Base-by-base conservation (phyloP, 495 filamentous ascomycete species). In the Trichoderma gamsii region DNA sequence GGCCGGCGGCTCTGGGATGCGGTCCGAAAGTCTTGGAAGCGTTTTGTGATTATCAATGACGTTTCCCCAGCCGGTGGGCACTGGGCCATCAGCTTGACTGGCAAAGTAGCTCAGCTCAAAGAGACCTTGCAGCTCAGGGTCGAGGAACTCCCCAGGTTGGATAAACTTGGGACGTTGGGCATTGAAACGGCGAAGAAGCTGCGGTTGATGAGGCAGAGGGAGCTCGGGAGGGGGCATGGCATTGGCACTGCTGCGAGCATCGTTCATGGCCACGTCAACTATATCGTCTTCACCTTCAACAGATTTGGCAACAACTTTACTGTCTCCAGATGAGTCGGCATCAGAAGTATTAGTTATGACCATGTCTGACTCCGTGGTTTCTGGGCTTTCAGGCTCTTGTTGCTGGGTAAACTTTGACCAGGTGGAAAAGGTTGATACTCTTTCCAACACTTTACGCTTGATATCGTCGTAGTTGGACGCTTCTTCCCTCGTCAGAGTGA, bases 271-370 rank as follows among this genome's bases (percentile, higher is more conserved):
- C 27, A 99, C 88, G 74, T 97, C 90, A 4, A 98, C 92, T 70
- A 97, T 87, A 64, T 90, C 92, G 70, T 97, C 93, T 75, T 97
- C 94, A 6, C 91, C 92, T 70, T 93, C 89, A 13, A 97, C 87
- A 9, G 92, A 97, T 65, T 79, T 81, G 25, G 90, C 88, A 70
- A 90, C 83, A 63, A 96, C 81, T 71, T 87, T 88, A 8, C 86
- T 84, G 69, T 90, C 90, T 18, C 83, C 86, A 3, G 87, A 82
- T 16, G 86, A 90, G 68, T 90, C 85, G 1, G 83, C 86, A 75
- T 95, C 92, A 25, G 92, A 92, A 43, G 87, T 84, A 32, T 84
- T 88, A 64, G 87, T 88, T 8, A 91, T 80, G 35, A 93, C 84
- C 16, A 89, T 83, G 71, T 96, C 92, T 0, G 87, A 84, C 69